A percentile compares a stretch with the other conserved stretches of the same genome.
Conservation (phyloP, 148 eudicot species). For the Polygonum maritimum region DNA sequence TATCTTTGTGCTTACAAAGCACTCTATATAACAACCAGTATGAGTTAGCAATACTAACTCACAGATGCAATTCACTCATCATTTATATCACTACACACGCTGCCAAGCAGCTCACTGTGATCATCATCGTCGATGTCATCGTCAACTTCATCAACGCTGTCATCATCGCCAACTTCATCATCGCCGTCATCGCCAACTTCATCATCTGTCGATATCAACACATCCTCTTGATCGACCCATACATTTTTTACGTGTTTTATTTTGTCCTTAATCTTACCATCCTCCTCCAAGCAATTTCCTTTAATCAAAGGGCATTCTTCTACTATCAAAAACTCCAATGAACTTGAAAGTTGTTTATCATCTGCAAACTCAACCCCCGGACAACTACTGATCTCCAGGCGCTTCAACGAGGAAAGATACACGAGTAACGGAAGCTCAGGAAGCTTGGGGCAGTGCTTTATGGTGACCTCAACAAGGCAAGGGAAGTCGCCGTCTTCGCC, state of each 20-base stretch:
- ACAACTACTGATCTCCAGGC: not conserved
- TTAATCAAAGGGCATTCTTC: not conserved
- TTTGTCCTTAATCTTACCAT: not conserved
- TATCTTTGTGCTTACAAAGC: too few relatives aligned
- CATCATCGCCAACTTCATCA: too few relatives aligned
- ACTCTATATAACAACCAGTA: too few relatives aligned
- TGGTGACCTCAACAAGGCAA: not conserved
- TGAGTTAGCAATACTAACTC: too few relatives aligned
- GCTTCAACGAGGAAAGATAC: not conserved
- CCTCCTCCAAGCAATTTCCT: not conserved
- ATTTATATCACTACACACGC: too few relatives aligned
- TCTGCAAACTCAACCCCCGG: not conserved
- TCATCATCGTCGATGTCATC: not conserved
- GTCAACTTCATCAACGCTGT: not conserved
- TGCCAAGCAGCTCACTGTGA: not conserved
- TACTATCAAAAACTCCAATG: not conserved
- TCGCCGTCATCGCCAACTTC: not conserved
- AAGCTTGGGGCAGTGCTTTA: not conserved
- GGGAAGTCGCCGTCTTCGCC: not conserved
- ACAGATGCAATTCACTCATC: too few relatives aligned
- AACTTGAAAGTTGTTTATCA: not conserved
- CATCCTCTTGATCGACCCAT: not conserved
- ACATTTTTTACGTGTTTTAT: not conserved
- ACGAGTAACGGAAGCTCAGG: not conserved
- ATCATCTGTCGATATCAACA: not conserved